Evolutionary conservation across 2,329 filamentous ascomycete genomes (phyloP).

Genomic region (Pseudogymnoascus sp.): DNA sequence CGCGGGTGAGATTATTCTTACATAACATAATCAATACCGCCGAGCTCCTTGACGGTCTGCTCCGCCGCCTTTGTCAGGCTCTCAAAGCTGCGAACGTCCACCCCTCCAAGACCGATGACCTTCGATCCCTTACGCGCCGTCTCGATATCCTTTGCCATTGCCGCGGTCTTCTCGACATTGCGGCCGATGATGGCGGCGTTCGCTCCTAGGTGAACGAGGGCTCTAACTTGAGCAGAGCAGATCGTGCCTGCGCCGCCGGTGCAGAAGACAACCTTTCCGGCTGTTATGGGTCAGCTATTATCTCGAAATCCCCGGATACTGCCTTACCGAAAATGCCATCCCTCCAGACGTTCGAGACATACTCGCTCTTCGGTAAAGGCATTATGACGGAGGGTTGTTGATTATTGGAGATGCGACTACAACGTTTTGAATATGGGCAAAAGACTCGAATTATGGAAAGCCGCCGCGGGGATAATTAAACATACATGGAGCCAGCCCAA

Average conservation of each 20-base stretch:
- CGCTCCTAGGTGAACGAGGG: conserved; percentile 82
- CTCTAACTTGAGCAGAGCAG: conserved; percentile 88
- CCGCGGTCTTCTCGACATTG: conserved; percentile 80
- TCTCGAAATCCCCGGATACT: background rate
- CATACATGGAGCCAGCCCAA: conserved; percentile 1
- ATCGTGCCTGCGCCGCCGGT: conserved; percentile 92
- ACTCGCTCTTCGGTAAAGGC: conserved; percentile 65
- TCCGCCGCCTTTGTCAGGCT: conserved; percentile 68
- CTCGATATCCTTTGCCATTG: conserved; percentile 73
- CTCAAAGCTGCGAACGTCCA: conserved; percentile 70
- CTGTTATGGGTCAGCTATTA: conserved; percentile 39
- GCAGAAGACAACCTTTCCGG: conserved; percentile 85
- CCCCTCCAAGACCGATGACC: conserved; percentile 77
- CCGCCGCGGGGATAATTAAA: background rate
- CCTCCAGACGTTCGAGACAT: conserved; percentile 76
- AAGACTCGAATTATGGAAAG: background rate
- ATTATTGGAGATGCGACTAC: background rate
- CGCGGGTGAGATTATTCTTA: conserved; percentile 36
- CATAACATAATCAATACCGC: conserved; percentile 89
- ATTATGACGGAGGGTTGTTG: conserved; percentile 38
- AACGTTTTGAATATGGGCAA: background rate
- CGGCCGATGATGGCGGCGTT: conserved; percentile 92
- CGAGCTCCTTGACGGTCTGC: conserved; percentile 73
- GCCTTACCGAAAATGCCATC: conserved; percentile 76
- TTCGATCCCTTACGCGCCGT: conserved; percentile 70